These are phyloP conservation scores for Zanthoxylum bungeanum DNA, from an alignment of 345 rosid genomes.

Conservation along the genomic window DNA sequence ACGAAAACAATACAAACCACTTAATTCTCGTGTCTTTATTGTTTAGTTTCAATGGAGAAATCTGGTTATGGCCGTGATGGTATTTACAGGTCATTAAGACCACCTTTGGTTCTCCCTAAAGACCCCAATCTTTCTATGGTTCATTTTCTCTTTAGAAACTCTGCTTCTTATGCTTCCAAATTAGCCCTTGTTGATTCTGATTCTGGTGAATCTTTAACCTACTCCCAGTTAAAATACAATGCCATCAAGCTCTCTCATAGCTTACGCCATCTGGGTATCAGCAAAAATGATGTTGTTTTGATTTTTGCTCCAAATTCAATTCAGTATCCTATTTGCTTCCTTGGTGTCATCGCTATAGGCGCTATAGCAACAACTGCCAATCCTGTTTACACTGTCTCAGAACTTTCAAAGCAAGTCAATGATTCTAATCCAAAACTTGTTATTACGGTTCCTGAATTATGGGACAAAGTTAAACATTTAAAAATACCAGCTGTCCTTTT, in stretches of 20 bases:
- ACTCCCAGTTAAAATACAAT: constrained; percentile 52
- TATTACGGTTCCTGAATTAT: constrained; percentile 54
- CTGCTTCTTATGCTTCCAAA: constrained; percentile 48
- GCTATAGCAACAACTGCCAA: constrained; percentile 74
- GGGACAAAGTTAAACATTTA: constrained; percentile 56
- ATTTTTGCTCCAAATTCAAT: constrained; percentile 79
- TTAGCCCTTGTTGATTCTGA: constrained; percentile 75
- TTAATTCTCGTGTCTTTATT: background rate
- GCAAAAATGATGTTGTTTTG: constrained; percentile 62
- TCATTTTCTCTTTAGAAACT: constrained; percentile 56
- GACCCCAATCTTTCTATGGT: constrained; percentile 64
- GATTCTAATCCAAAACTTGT: constrained; percentile 71
- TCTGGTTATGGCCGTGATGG: constrained; percentile 91
- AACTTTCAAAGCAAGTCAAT: constrained; percentile 63
- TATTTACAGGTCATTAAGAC: constrained; percentile 74
- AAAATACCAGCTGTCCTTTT: constrained; percentile 57
- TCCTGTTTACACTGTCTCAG: constrained; percentile 64
- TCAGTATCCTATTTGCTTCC: constrained; percentile 71
- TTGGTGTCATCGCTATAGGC: constrained; percentile 64
- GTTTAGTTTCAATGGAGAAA: constrained; percentile 49
- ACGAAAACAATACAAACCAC: background rate
- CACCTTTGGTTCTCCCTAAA: constrained; percentile 47
- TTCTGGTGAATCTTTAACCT: constrained; percentile 46
- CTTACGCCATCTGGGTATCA: constrained; percentile 58
- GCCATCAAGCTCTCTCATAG: constrained; percentile 63